phyloP scores from a whole-genome alignment of 116 monocot species.

The Zostera marina region DNA sequence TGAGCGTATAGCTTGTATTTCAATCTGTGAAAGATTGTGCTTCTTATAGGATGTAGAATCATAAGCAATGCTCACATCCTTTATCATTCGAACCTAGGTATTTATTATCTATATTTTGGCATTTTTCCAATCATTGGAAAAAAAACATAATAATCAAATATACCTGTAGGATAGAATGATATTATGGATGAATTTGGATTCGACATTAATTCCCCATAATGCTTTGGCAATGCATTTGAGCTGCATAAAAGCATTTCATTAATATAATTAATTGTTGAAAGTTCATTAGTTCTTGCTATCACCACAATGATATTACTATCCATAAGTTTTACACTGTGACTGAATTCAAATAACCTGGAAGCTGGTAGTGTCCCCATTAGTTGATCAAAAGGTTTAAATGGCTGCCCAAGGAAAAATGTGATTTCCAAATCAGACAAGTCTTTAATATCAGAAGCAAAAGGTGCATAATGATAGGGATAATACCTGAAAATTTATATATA shows the following conservation, averaged over 20 bases:
- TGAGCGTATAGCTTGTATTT: no score
- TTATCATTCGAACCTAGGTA: no score
- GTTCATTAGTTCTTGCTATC: background rate
- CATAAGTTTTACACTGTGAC: background rate
- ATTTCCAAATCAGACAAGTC: slow-evolving; percentile 78
- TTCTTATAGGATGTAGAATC: no score
- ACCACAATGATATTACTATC: background rate
- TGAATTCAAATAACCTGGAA: slow-evolving; percentile 42
- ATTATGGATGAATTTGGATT: slow-evolving; percentile 68
- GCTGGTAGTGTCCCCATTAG: slow-evolving; percentile 95
- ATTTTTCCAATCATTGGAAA: background rate
- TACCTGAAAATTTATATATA: slow-evolving; percentile 41
- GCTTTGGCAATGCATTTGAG: slow-evolving; percentile 61
- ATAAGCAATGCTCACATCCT: no score
- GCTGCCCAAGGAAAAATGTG: slow-evolving; percentile 81
- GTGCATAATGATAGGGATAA: slow-evolving; percentile 99
- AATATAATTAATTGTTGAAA: no score
- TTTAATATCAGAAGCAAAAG: slow-evolving; percentile 98
- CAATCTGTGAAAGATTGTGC: no score
- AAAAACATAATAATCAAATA: background rate
- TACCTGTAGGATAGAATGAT: slow-evolving; percentile 80
- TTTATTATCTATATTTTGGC: background rate
- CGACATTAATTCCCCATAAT: slow-evolving; percentile 66
- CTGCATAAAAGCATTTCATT: slow-evolving; percentile 17
- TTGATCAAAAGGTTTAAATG: slow-evolving; percentile 99